Base-by-base conservation (phyloP, 495 filamentous ascomycete species). In the Immersiella caudata region DNA sequence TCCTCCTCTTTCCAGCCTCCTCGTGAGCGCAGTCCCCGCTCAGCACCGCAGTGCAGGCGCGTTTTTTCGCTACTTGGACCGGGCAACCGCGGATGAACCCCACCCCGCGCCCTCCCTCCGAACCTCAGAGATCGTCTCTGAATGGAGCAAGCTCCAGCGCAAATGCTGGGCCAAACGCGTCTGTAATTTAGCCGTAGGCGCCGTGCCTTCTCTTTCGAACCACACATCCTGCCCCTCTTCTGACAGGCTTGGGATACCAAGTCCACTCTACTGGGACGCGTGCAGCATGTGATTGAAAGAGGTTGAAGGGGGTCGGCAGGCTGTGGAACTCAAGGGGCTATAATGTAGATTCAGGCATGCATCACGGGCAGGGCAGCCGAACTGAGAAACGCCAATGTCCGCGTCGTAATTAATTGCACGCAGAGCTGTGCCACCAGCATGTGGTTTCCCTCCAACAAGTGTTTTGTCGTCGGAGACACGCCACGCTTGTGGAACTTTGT, bases 1-100 rank as follows among this genome's bases (percentile, higher is more conserved):
- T 57, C 63, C 63, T 57, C 63, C 63, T 50, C 33, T 54, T 11
- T 52, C 63, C 63, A 65, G 29, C 63, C 63, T 65, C 63, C 63
- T 46, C 40, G 40, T 46, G 40, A 46, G 40, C 52, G 63, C 3
- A 33, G 29, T 46, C 63, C 35, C 63, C 63, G 63, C 63, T 57
- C 52, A 16, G 18, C 52, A 46, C 40, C 40, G 14, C 40, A 46
- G 40, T 4, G 40, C 20, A 35, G 61, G 40, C 61, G 63, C 62
- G 62, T 65, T 65, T 65, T 65, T 65, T 57, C 33, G 29, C 29
- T 49, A 18, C 62, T 57, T 55, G 50, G 52, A 56, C 62, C 62
- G 33, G 62, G 52, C 20, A 62, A 22, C 60, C 22, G 29, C 35
- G 20, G 60, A 36, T 24, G 29, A 58, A 65, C 63, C 63, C 63